A percentile compares a stretch with the other conserved stretches of the same genome.
These are phyloP conservation scores for Debaryomyces prosopidis DNA, from an alignment of 805 yeast species.

Conservation along the genomic window DNA sequence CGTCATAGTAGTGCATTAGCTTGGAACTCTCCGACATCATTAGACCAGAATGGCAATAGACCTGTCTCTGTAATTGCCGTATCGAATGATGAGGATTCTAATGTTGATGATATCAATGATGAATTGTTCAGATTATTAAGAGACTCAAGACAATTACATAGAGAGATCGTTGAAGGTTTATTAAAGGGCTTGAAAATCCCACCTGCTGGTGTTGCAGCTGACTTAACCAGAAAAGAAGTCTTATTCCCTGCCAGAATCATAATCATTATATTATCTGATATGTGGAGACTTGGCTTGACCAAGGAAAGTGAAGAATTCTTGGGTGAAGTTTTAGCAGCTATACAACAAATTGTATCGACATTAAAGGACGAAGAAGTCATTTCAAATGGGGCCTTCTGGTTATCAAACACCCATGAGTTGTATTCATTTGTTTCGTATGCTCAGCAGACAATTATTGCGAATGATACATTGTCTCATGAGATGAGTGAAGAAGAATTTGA, in stretches of 20 bases:
- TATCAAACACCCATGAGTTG: conserved; percentile 92
- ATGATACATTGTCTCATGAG: conserved; percentile 74
- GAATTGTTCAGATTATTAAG: conserved; percentile 71
- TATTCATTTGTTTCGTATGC: conserved; percentile 94
- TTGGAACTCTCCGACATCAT: conserved; percentile 32
- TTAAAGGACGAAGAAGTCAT: conserved; percentile 84
- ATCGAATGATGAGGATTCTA: conserved; percentile 52
- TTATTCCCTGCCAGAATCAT: conserved; percentile 94
- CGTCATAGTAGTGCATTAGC: conserved; percentile 42
- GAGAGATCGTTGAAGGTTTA: conserved; percentile 84
- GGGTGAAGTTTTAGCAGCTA: conserved; percentile 83
- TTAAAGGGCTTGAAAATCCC: conserved; percentile 85
- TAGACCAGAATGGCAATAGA: conserved; percentile 47
- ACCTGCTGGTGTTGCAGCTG: conserved; percentile 79
- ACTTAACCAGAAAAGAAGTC: conserved; percentile 83
- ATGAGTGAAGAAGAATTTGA: conserved; percentile 89
- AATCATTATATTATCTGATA: conserved; percentile 87
- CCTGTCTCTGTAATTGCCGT: conserved; percentile 66
- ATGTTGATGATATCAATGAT: conserved; percentile 68
- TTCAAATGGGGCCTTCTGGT: conserved; percentile 95
- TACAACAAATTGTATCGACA: conserved; percentile 79
- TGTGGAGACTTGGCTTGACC: conserved; percentile 97
- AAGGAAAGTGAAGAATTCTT: conserved; percentile 87
- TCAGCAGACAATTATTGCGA: conserved; percentile 84
- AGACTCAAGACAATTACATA: conserved; percentile 70